A percentile compares a stretch with the other conserved stretches of the same genome.
Conservation (phyloP, 345 rosid species). For the Passiflora organensis region DNA sequence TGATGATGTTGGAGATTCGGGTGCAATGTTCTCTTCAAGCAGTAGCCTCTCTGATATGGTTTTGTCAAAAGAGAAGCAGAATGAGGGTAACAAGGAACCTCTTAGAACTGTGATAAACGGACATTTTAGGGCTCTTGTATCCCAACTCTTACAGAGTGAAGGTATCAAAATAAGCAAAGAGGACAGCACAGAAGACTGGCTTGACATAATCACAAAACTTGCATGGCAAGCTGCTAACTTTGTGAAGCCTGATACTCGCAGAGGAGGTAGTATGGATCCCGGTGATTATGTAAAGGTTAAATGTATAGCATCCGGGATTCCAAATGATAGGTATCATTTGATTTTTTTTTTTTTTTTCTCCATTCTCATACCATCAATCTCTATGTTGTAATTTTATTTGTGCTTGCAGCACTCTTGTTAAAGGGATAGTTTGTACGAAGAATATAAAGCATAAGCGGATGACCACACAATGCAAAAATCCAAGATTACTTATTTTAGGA, state of each 20-base stretch:
- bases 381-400: conserved; percentile 12
- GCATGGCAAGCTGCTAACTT: conserved; percentile 97
- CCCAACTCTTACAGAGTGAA: conserved; percentile 76
- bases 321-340: conserved; percentile 65
- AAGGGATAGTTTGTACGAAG: conserved; percentile 95
- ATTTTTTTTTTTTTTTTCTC: not conserved
- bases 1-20: conserved; percentile 75
- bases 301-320: conserved; percentile 84
- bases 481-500: conserved; percentile 76
- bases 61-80: conserved; percentile 58
- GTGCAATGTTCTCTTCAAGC: conserved; percentile 62
- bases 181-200: conserved; percentile 60
- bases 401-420: conserved; percentile 60
- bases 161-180: conserved; percentile 48
- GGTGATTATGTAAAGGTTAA: conserved; percentile 88
- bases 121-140: conserved; percentile 96
- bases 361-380: not conserved
- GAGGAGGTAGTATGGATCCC: conserved; percentile 99
- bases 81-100: conserved; percentile 66
- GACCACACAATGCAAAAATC: conserved; percentile 93
- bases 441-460: conserved; percentile 97
- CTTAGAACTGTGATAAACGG: conserved; percentile 65
- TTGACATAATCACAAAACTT: conserved; percentile 64
- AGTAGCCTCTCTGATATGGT: conserved; percentile 66
- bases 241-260: conserved; percentile 95